phyloP scores from a whole-genome alignment of 2,329 filamentous ascomycete genomes.

The Incumbomyces lentus region DNA sequence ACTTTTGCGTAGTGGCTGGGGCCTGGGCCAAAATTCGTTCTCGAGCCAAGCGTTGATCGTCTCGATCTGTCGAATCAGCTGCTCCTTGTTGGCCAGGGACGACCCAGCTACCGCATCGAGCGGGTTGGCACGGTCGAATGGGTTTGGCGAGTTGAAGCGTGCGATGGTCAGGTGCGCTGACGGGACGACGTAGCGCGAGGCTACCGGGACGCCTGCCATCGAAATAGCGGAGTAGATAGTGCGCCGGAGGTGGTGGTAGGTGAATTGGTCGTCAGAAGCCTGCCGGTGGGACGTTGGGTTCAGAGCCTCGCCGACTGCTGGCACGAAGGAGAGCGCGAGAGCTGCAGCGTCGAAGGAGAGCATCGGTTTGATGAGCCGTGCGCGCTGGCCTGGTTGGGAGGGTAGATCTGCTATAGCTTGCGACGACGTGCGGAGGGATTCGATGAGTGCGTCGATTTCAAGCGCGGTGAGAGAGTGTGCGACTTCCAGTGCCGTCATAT shows the following conservation, averaged over 20 bases:
- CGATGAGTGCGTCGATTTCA: conserved; percentile 56
- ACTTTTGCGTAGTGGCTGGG: neutral
- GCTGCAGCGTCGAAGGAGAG: conserved; percentile 78
- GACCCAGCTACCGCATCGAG: conserved; percentile 29
- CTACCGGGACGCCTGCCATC: conserved; percentile 56
- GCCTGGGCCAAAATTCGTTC: conserved; percentile 56
- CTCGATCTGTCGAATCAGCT: conserved; percentile 62
- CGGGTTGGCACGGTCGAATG: conserved; percentile 35
- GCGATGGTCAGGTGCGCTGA: conserved; percentile 83
- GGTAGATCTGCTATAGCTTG: conserved; percentile 47
- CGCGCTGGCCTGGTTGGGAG: conserved; percentile 46
- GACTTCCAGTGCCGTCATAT: conserved; percentile 77
- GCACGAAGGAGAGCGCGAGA: conserved; percentile 76
- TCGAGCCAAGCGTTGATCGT: conserved; percentile 67
- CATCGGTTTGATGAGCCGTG: conserved; percentile 69
- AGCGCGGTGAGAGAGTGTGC: conserved; percentile 64
- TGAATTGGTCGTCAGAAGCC: conserved; percentile 54
- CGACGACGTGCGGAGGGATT: conserved; percentile 42
- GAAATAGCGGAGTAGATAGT: conserved; percentile 59
- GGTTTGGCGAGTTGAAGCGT: conserved; percentile 60
- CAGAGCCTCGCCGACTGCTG: conserved; percentile 55
- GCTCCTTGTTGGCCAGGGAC: conserved; percentile 45
- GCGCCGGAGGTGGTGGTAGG: conserved; percentile 80
- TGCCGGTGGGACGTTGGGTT: neutral
- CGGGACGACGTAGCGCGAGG: conserved; percentile 74